Base-by-base conservation (phyloP, 1,139 yeast genomes). In the Sugiyamaella novakii region DNA sequence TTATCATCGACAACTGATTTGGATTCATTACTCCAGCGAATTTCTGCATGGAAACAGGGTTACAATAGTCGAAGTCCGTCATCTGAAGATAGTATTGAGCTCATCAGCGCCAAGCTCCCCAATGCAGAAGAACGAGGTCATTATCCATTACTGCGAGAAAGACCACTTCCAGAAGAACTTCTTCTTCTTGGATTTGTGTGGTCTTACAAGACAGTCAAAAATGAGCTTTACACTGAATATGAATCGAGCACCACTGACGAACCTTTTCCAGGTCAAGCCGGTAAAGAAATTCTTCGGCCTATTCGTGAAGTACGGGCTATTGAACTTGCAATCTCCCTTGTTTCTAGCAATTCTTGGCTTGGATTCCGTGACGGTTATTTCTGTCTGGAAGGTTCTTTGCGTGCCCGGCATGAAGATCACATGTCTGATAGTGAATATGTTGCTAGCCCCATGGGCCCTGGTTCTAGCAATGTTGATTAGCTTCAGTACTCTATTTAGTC, bases 111-210 rank as follows among this genome's bases (percentile, higher is more conserved):
- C 7, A 51, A 52, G 15, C 44, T 49, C 25, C 55, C 54, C 1
- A 56, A 58, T 36, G 46, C 51, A 10, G 55, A 57, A 24, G 50
- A 46, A 19, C 30, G 56, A 5, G 50, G 48, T 11, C 54, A 46
- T 22, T 50, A 44, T 10, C 59, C 59, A 17, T 39, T 49, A 18
- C 35, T 51, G 1, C 47, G 57, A n/a, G 55, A 56, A 43, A 47
- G 60, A 12, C 60, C 60, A 3, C 29, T 57, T 6, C 59, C 59
- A 4, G 60, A 56, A 39, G 59, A 56, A 27, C 47, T 49, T 30
- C 46, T 54, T 24, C 39, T 57, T 10, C 40, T 50, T 14, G 60
- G 60, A 19, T 47, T 54, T 22, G 48, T 48, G 2, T 57, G 59
- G 58, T 49, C 53, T 30, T 46, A 40, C 22, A 50, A 46, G 7